These are phyloP conservation scores for Anthracocystis walkeri DNA, from an alignment of 1,284 basidiomycete genomes.

Conservation along the genomic window DNA sequence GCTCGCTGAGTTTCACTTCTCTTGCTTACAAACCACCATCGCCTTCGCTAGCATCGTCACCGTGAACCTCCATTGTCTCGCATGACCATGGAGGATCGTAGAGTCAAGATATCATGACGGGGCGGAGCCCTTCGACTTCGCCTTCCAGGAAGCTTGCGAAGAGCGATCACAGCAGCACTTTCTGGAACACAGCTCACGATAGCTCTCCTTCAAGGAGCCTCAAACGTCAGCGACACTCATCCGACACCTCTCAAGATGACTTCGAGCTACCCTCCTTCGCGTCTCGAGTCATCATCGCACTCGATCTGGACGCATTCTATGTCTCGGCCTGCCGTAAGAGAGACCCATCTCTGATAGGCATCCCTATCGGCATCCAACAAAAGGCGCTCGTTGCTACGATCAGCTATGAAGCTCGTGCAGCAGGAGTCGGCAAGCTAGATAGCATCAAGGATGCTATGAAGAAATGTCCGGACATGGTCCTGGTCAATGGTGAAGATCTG, in stretches of 20 bases:
- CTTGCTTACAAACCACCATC: not conserved
- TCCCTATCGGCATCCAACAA: slow-evolving; percentile 70
- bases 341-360: slow-evolving; percentile 67
- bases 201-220: not conserved
- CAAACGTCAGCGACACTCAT: slow-evolving; percentile 23
- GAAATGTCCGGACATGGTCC: slow-evolving; percentile 66
- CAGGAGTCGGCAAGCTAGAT: slow-evolving; percentile 68
- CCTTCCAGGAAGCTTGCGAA: slow-evolving; percentile 15
- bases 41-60: not conserved
- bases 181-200: not conserved
- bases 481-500: slow-evolving; percentile 70
- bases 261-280: not conserved
- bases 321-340: slow-evolving; percentile 68
- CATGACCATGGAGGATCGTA: slow-evolving; percentile 14
- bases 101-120: slow-evolving; percentile 33
- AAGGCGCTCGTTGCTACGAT: slow-evolving; percentile 70
- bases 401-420: slow-evolving; percentile 70
- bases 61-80: not conserved
- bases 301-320: slow-evolving; percentile 64
- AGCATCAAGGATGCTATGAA: slow-evolving; percentile 65
- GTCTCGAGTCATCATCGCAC: slow-evolving; percentile 45
- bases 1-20: slow-evolving; percentile 5
- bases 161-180: slow-evolving; percentile 1
- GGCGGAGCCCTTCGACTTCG: slow-evolving; percentile 35
- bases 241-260: not conserved